Base-by-base conservation (phyloP, 108 stramenopile genomes). In the Discostella stelligeroides region DNA sequence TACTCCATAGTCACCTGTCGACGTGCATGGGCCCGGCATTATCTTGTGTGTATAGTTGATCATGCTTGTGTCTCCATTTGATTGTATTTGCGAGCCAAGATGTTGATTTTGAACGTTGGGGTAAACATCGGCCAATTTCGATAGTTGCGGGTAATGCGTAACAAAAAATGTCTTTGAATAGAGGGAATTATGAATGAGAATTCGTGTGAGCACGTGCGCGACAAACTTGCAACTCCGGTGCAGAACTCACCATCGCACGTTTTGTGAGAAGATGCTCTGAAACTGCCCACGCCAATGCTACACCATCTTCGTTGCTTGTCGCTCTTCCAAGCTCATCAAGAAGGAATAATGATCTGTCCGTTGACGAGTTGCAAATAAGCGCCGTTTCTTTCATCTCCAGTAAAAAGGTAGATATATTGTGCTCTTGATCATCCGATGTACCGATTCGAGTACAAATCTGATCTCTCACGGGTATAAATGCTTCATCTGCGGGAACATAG, bases 321-420 rank as follows among this genome's bases (percentile, higher is more conserved):
- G 95, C 98, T 45, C 98, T 64, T 7, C 98, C 98, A 24, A 98
- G 84, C 75, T 98, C 98, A 64, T 98, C 98, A 9, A 98, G 70
- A 17, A 98, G 88, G 46, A 97, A 85, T 17, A 98, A 58, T 11
- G 94, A 94, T 68, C 65, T 77, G n/a, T 79, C 63, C 2, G 87
- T 89, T 17, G 95, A 91, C 12, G 84, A 76, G 40, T 85, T 83
- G 70, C 96, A 91, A 56, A 98, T 94, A 56, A 83, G 90, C 4
- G 96, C 94, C 4, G 90, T 88, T 70, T 97, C 96, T 61, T 94
- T 90, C 96, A 97, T 97, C 75, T 97, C 98, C 45, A 88, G 64
- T 86, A 98, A 85, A 67, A 98, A 98, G 0, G 96, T 95, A 7
- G 95, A 96, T 24, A 95, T 90, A 68, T 95, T 96, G 46, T 95